These are phyloP conservation scores for Exophiala dermatitidis DNA, from an alignment of 2,329 filamentous ascomycete genomes.

Conservation along the genomic window DNA sequence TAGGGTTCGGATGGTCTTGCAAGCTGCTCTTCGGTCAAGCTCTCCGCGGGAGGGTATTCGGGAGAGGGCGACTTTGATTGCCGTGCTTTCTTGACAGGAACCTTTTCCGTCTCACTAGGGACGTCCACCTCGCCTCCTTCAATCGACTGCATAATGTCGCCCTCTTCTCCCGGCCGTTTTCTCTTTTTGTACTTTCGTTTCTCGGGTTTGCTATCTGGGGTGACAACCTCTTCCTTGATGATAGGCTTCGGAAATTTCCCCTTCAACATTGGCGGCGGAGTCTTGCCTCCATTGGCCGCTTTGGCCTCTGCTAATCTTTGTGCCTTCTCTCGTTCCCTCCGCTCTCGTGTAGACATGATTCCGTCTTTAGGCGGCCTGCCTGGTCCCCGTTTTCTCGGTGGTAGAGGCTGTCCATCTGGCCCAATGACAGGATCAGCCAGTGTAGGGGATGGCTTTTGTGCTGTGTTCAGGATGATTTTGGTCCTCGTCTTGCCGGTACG, in stretches of 20 bases:
- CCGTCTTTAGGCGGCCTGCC: conserved; percentile 61
- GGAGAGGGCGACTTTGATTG: conserved; percentile 52
- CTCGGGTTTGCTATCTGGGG: conserved; percentile 36
- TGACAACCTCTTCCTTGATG: conserved; percentile 29
- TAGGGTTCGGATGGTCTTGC: conserved; percentile 57
- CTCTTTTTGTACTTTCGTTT: conserved; percentile 45
- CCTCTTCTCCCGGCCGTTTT: conserved; percentile 41
- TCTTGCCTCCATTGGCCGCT: conserved; percentile 40
- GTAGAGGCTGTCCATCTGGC: conserved; percentile 22
- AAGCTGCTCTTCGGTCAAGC: conserved; percentile 56
- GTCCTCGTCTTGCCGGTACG: conserved; percentile 15
- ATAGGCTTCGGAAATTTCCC: conserved; percentile 29
- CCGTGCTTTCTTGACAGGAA: conserved; percentile 34
- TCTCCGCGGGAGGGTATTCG: conserved; percentile 51
- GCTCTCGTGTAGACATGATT: conserved; percentile 59
- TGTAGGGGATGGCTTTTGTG: conserved; percentile 4
- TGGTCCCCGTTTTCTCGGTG: conserved; percentile 47
- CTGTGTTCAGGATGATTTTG: conserved; percentile 16
- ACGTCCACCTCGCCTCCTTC: conserved; percentile 29
- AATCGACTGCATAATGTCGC: conserved; percentile 38
- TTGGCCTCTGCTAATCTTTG: conserved; percentile 43
- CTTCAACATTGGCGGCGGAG: conserved; percentile 34
- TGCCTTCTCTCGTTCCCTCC: conserved; percentile 48
- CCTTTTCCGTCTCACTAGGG: conserved; percentile 19
- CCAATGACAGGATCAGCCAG: conserved; percentile 12